Percentiles rank a stretch among this genome's conserved stretches.
phyloP scores from a whole-genome alignment of 495 filamentous ascomycete species.

The Sporormia fimetaria region DNA sequence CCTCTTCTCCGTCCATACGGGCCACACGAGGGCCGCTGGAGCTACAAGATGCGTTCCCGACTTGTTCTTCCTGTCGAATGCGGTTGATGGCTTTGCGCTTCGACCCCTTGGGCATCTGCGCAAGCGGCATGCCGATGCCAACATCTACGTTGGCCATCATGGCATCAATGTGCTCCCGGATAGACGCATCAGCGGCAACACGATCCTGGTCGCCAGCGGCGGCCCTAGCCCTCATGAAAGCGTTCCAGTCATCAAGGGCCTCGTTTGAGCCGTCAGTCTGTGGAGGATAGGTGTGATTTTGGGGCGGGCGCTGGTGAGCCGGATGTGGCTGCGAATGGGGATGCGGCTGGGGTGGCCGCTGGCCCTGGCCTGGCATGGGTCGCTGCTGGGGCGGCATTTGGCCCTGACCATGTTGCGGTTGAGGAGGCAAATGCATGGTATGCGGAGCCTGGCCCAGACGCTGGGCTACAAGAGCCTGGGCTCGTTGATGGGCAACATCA shows the following conservation, averaged over 20 bases:
- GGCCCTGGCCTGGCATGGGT: slow-evolving; percentile 20
- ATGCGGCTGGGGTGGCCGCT: slow-evolving; percentile 30
- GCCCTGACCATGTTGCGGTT: slow-evolving; percentile 8
- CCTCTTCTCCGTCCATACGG: slow-evolving; percentile 57
- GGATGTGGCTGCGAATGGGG: slow-evolving; percentile 1
- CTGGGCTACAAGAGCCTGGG: slow-evolving; percentile 40
- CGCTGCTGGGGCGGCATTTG: slow-evolving; percentile 7
- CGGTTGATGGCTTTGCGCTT: slow-evolving; percentile 31
- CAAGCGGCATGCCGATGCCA: slow-evolving; percentile 63
- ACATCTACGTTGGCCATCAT: slow-evolving; percentile 61
- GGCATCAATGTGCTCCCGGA: slow-evolving; percentile 57
- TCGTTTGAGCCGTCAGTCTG: slow-evolving; percentile 68
- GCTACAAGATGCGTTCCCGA: background rate
- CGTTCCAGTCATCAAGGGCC: slow-evolving; percentile 45
- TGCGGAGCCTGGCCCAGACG: slow-evolving; percentile 40
- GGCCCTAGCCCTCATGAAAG: slow-evolving; percentile 42
- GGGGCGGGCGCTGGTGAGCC: slow-evolving; percentile 32
- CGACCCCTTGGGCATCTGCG: slow-evolving; percentile 28
- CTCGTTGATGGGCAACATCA: slow-evolving; percentile 51
- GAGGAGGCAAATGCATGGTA: slow-evolving; percentile 9
- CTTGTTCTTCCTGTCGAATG: slow-evolving; percentile 19
- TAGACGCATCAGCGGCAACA: slow-evolving; percentile 47
- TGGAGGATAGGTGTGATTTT: slow-evolving; percentile 28
- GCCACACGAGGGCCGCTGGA: slow-evolving; percentile 22
- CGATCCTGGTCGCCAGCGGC: slow-evolving; percentile 38